Evolutionary conservation across 495 filamentous ascomycete species (phyloP).

Genomic region (Talaromyces ruber): DNA sequence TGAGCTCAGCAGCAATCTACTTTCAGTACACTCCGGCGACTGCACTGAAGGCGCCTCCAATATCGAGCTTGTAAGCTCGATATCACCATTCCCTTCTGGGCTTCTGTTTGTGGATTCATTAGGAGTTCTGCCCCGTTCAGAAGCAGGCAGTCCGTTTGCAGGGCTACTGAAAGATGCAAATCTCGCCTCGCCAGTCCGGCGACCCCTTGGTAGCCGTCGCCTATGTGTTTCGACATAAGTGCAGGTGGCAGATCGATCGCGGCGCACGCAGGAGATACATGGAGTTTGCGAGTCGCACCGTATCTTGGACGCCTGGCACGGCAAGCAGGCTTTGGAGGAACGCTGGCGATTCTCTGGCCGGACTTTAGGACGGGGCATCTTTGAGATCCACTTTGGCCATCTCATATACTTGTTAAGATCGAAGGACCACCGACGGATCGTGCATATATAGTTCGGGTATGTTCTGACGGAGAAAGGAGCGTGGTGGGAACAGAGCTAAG

Average conservation of each 20-base stretch:
- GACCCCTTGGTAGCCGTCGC: not conserved
- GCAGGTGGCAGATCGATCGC: not conserved
- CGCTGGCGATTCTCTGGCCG: conserved; percentile 4
- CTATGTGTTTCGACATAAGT: not conserved
- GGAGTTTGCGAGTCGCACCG: conserved; percentile 4
- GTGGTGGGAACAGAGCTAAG: not conserved
- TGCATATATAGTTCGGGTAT: not conserved
- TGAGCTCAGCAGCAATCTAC: conserved; percentile 2
- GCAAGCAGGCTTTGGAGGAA: conserved; percentile 3
- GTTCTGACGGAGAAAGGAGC: not conserved
- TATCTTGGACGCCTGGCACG: conserved; percentile 5
- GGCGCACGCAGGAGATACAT: conserved; percentile 1
- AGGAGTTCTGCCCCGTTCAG: not conserved
- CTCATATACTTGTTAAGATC: not conserved
- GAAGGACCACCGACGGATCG: not conserved
- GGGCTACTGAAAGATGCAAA: not conserved
- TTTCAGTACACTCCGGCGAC: conserved; percentile 1
- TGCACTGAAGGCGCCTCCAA: not conserved
- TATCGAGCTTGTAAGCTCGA: not conserved
- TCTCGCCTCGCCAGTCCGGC: not conserved
- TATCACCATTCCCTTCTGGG: not conserved
- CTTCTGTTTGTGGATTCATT: not conserved
- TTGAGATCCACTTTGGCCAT: not conserved
- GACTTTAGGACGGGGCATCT: conserved; percentile 4
- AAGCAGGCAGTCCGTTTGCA: not conserved